Evolutionary conservation across 768 basidiomycete species (phyloP), one percentile per base, ranked within the genome.

Genomic region (Lactarius tabidus): DNA sequence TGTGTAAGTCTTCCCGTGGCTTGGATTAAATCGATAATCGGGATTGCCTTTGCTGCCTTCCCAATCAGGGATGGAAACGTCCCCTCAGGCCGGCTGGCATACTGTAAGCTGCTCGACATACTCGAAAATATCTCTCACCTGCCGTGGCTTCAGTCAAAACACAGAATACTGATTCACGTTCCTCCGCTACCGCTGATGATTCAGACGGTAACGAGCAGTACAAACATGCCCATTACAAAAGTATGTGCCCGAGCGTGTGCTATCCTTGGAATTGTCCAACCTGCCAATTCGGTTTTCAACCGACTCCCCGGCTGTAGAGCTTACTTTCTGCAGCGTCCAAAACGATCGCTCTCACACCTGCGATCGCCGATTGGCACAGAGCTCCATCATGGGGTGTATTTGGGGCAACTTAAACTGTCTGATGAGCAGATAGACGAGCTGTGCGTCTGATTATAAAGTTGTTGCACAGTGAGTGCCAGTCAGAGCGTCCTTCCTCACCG

Each of bases 321-420:
- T 77, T 93, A 20, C 76, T 91, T 45, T 72, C 78, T 57, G 89
- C 86, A n/a, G 90, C 87, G 14, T 78, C 78, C 63, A 89, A 86
- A 72, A 84, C 91, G 57, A 82, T 79, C 66, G 80, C 90, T 69
- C 76, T 91, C 54, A 89, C 88, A 0, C 88, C 87, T 1, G 78
- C 81, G 41, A 88, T 93, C 69, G 91, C 78, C 81, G 41, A 88
- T 93, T 69, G 91, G 90, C 20, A 90, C 89, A 33, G 91, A 93
- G 72, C 77, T 93, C 54, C 72, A 76, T 54, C 72, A 76, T 6
- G 91, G 90, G 9, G 77, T 93, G 66, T 89, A 93, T 75, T 79
- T 93, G 29, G 79, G 86, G 62, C 85, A n/a, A n/a, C n/a, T n/a
- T n/a, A n/a, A 88, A 70, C 78, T 92, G 10, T 80, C 85, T 2